A percentile compares a stretch with the other conserved stretches of the same genome.
These are phyloP conservation scores for Torulaspora franciscae DNA, from an alignment of 805 yeast genomes.

Conservation along the genomic window DNA sequence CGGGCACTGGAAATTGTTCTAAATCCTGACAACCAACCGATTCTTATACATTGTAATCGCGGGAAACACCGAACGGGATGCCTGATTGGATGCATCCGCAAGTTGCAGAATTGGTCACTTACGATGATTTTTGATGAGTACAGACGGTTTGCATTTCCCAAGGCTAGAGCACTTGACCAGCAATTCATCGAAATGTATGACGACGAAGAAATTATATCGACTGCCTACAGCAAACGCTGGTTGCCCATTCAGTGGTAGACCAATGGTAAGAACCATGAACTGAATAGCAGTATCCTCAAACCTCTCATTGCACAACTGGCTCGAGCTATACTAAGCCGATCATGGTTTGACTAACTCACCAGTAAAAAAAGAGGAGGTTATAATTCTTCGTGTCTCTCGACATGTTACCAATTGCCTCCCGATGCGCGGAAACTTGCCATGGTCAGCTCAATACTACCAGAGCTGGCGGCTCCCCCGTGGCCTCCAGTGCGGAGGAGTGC, in stretches of 20 bases:
- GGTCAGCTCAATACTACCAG: too few species aligned
- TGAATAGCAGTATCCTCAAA: too few species aligned
- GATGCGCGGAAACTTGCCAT: too few species aligned
- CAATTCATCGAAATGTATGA: constrained; percentile 90
- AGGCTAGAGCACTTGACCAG: constrained; percentile 91
- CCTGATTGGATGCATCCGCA: constrained; percentile 83
- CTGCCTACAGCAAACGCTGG: constrained; percentile 51
- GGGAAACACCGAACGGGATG: constrained; percentile 98
- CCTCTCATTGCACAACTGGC: too few species aligned
- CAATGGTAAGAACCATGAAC: background rate
- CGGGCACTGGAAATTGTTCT: constrained; percentile 76
- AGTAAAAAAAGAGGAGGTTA: too few species aligned
- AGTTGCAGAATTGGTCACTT: constrained; percentile 86
- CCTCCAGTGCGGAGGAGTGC: too few species aligned
- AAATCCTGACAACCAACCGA: constrained; percentile 85
- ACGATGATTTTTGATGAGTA: constrained; percentile 95
- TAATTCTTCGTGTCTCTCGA: too few species aligned
- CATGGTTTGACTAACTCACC: too few species aligned
- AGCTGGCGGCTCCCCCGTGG: too few species aligned
- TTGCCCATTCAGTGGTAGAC: constrained; percentile 64
- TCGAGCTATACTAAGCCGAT: too few species aligned
- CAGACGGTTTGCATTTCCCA: constrained; percentile 89
- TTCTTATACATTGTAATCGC: constrained; percentile 89
- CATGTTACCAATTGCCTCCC: too few species aligned
- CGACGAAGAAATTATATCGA: constrained; percentile 52